Base-by-base conservation (phyloP, 257 asterid genomes). In the Paulownia fortunei region DNA sequence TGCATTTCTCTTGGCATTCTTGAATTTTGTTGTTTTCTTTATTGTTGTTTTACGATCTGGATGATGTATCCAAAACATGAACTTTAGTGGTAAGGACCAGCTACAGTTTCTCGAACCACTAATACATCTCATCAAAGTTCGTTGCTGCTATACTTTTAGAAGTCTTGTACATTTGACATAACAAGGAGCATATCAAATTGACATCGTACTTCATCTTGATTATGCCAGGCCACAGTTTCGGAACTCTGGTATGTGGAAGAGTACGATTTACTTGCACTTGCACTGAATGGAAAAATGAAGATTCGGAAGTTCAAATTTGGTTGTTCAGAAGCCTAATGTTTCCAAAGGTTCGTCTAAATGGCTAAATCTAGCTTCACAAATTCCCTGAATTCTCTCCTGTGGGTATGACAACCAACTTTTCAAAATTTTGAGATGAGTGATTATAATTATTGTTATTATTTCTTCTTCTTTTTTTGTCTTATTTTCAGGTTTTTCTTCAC, bases 191-290 rank as follows among this genome's bases (percentile, higher is more conserved):
- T 42, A 39, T 26, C 24, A 0, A 37, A 44, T 37, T 78, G 55
- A 56, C 16, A 30, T 49, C 9, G 2, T 41, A n/a, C 3, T 47
- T 46, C 21, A 2, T 55, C 16, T 27, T 46, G 66, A 27, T 75
- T 18, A 30, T 69, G 66, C 58, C 88, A 96, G 99, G 98, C 96
- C 1, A 82, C 78, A 12, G 91, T 92, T 11, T 81, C 91, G 10
- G 99, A 96, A 80, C 93, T 93, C 34, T 93, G 98, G 97, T 93
- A 89, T n/a, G 96, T 92, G 72, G 99, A 96, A 81, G 99, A 96
- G 82, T 86, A 85, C 59, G 97, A 96, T 44, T 54, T 93, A 68
- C 92, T 96, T 63, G 98, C 98, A 0, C 97, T 90, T 64, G 99
- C 97, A 2, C 41, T 96, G 80, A 77, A 93, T 75, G 98, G 98